These are phyloP conservation scores for Pinguiococcus pyrenoidosus DNA, from an alignment of 108 stramenopile genomes.

Conservation along the genomic window DNA sequence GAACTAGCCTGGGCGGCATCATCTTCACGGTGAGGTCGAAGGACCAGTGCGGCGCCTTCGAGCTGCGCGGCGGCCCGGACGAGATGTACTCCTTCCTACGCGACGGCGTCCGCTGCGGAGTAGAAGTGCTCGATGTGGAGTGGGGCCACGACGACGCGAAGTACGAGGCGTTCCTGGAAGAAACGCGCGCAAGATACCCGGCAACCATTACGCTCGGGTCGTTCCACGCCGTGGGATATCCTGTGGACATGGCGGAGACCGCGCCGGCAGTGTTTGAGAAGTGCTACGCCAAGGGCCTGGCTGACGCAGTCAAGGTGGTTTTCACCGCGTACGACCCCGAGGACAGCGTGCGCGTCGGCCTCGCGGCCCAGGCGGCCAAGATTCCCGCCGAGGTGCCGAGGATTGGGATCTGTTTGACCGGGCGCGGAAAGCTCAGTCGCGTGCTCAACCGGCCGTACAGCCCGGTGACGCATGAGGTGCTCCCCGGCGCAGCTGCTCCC, in stretches of 20 bases:
- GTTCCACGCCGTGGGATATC: slow-evolving; percentile 73
- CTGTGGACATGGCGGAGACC: slow-evolving; percentile 47
- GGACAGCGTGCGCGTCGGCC: slow-evolving; percentile 19
- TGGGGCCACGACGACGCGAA: too few relatives aligned
- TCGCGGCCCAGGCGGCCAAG: slow-evolving; percentile 46
- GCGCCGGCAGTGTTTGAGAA: slow-evolving; percentile 52
- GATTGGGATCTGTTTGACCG: slow-evolving; percentile 70
- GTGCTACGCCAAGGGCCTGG: slow-evolving; percentile 66
- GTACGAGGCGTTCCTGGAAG: too few relatives aligned
- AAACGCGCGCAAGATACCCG: too few relatives aligned
- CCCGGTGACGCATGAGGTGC: slow-evolving; percentile 78
- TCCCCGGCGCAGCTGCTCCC: slow-evolving; percentile 82
- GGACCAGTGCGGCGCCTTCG: slow-evolving; percentile 82
- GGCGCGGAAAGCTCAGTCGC: slow-evolving; percentile 55
- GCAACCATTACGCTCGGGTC: slow-evolving; percentile 64
- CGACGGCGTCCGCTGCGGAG: slow-evolving; percentile 73
- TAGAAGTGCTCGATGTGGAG: slow-evolving; percentile 89
- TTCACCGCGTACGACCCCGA: slow-evolving; percentile 11
- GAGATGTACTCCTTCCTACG: slow-evolving; percentile 50
- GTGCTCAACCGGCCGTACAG: slow-evolving; percentile 79
- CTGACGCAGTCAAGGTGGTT: slow-evolving; percentile 48
- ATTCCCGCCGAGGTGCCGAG: slow-evolving; percentile 61
- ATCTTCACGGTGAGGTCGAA: slow-evolving; percentile 83
- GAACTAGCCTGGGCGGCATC: too few relatives aligned
- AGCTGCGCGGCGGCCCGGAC: slow-evolving; percentile 64